Evolutionary conservation across 1,284 basidiomycete species (phyloP).

Genomic region (Fomitopsis schrenkii): DNA sequence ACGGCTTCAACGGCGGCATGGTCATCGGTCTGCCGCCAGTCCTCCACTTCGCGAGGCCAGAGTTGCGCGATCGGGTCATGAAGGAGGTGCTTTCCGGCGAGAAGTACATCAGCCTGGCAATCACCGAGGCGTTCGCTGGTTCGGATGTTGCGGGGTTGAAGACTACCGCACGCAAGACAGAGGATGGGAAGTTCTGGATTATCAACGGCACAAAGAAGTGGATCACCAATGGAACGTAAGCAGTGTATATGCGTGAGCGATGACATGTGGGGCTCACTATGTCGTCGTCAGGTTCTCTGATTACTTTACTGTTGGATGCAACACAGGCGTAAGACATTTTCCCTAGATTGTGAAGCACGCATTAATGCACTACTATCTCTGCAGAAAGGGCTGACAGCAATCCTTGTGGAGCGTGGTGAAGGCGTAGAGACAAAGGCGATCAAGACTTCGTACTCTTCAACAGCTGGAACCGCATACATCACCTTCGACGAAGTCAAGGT

Average conservation of each 20-base stretch:
- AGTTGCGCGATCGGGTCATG: constrained; percentile 74
- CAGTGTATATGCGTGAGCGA: constrained; percentile 2
- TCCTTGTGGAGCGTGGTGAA: constrained; percentile 72
- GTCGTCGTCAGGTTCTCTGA: constrained; percentile 25
- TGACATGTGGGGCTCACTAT: too few species aligned
- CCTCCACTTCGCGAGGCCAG: constrained; percentile 78
- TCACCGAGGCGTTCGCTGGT: constrained; percentile 76
- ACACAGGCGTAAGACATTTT: constrained; percentile 38
- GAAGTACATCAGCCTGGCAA: constrained; percentile 68
- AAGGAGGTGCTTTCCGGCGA: constrained; percentile 71
- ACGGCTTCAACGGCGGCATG: constrained; percentile 40
- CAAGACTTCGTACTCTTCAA: constrained; percentile 78
- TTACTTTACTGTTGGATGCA: constrained; percentile 63
- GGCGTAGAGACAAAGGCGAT: constrained; percentile 85
- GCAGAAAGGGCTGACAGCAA: constrained; percentile 77
- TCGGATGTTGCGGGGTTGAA: constrained; percentile 83
- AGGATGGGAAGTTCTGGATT: constrained; percentile 83
- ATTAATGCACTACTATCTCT: constrained; percentile 12
- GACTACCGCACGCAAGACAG: constrained; percentile 77
- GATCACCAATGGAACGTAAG: constrained; percentile 79
- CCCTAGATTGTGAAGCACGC: background rate
- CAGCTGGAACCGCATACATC: constrained; percentile 83
- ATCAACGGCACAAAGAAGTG: constrained; percentile 83
- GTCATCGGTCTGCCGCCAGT: constrained; percentile 81
- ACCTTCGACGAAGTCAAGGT: constrained; percentile 88